Evolutionary conservation across 345 rosid genomes (phyloP).

Genomic region (Cardamine occulta): DNA sequence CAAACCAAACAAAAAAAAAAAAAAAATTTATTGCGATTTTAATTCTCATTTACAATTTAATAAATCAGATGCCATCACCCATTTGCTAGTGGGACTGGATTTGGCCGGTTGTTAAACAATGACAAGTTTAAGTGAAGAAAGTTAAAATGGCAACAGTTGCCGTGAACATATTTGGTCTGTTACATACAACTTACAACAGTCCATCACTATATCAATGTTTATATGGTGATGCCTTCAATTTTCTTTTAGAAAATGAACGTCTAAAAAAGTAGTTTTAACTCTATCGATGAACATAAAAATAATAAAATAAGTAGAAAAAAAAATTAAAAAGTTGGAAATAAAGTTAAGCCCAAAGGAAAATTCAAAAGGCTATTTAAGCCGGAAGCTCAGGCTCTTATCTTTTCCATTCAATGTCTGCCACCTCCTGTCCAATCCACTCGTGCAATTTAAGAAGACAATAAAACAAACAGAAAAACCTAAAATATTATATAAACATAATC

Average conservation of each 20-base stretch:
- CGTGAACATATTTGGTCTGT: background rate
- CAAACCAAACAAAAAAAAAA: no score
- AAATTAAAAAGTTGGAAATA: background rate
- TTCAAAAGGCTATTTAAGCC: conserved; percentile 32
- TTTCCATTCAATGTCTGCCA: conserved; percentile 43
- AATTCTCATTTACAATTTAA: background rate
- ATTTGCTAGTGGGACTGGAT: conserved; percentile 9
- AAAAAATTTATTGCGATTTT: background rate
- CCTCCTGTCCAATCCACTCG: conserved; percentile 41
- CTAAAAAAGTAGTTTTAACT: background rate
- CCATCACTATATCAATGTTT: background rate
- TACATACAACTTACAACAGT: background rate
- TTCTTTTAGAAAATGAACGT: background rate
- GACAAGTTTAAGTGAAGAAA: background rate
- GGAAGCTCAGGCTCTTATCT: conserved; percentile 33
- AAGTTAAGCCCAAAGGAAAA: conserved; percentile 8
- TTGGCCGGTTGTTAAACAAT: background rate
- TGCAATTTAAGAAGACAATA: conserved; percentile 29
- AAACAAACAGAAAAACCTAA: background rate
- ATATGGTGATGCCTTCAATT: background rate
- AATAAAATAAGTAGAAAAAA: background rate
- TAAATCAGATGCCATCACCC: background rate
- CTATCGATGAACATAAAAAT: background rate
- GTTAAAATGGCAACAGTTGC: background rate
- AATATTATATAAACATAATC: background rate